A percentile compares a stretch with the other conserved stretches of the same genome.
phyloP scores from a whole-genome alignment of 768 basidiomycete species.

The Polyporus arcularius region DNA sequence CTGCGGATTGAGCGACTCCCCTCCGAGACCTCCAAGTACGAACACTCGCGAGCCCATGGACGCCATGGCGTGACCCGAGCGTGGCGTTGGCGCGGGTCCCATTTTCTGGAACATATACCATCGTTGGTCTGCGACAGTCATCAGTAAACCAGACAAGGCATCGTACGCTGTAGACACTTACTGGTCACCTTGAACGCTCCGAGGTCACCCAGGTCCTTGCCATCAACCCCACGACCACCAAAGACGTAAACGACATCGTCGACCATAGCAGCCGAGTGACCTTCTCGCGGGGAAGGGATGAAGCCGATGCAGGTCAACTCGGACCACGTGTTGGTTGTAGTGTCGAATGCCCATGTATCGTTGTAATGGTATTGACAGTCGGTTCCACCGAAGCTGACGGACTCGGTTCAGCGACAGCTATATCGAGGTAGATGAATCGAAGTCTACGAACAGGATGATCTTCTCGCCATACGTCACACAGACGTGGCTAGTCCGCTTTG shows the following conservation, averaged over 20 bases:
- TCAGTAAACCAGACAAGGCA: constrained; percentile 1
- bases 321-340: constrained; percentile 78
- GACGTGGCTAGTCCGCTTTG: constrained; percentile 90
- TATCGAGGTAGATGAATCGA: not conserved
- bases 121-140: constrained; percentile 67
- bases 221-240: constrained; percentile 95
- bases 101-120: constrained; percentile 99
- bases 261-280: constrained; percentile 93
- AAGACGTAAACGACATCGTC: constrained; percentile 98
- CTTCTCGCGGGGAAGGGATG: constrained; percentile 93
- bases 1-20: constrained; percentile 79
- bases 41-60: constrained; percentile 86
- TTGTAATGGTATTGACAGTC: constrained; percentile 99
- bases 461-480: constrained; percentile 82
- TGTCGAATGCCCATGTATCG: constrained; percentile 95
- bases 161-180: constrained; percentile 43
- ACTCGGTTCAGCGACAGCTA: constrained; percentile 1
- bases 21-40: constrained; percentile 94
- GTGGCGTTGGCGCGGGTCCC: constrained; percentile 91
- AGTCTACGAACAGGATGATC: constrained; percentile 68
- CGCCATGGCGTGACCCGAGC: constrained; percentile 99
- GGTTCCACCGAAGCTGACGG: constrained; percentile 89
- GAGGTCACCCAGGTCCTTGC: constrained; percentile 91
- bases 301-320: constrained; percentile 96
- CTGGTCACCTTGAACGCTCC: constrained; percentile 98